Evolutionary conservation across 2,329 filamentous ascomycete genomes (phyloP), one percentile per base, ranked within the genome.

Genomic region (Trichoderma koningiopsis): DNA sequence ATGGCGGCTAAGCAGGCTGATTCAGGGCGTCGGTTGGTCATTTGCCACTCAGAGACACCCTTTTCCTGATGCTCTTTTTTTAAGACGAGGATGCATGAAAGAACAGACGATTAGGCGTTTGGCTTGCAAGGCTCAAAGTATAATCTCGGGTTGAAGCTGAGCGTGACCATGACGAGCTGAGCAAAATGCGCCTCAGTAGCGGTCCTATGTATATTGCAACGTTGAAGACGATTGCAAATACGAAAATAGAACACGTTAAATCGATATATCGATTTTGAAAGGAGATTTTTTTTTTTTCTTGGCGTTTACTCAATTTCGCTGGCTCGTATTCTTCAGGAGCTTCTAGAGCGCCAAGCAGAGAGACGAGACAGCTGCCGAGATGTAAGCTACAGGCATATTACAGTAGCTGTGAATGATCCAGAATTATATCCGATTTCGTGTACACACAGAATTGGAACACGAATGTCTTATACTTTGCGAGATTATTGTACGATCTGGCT

Each of bases 271-370:
- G 2, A 3, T 47, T 8, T 11, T 24, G n/a, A 49, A 49, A 24
- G 8, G 10, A 49, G 5, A 4, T 24, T 49, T 49, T 22, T 24
- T 49, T 49, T 22, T 19, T 4, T 22, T 22, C 43, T 11, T 47
- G 5, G 19, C n/a, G 3, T 11, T 55, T 11, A 29, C 33, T 47
- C 49, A 64, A 55, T 55, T 55, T 55, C 24, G 49, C 53, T 33
- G 37, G 47, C 53, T 64, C 61, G 61, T 62, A 57, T 67, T 57
- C 57, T 16, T 19, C 19, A 40, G 16, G 49, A 11, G 40, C 31
- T 57, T 40, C 31, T 27, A 27, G 62, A 13, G 62, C 33, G 49
- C 33, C 10, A 33, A 33, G 29, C 6, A 31, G 59, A 49, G 40
- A 29, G 27, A 29, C 13, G 35, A 49, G 61, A 61, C 35, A 10